A percentile compares a stretch with the other conserved stretches of the same genome.
These are phyloP conservation scores for Penicillium longicatenatum DNA, from an alignment of 495 filamentous ascomycete species.

Conservation along the genomic window DNA sequence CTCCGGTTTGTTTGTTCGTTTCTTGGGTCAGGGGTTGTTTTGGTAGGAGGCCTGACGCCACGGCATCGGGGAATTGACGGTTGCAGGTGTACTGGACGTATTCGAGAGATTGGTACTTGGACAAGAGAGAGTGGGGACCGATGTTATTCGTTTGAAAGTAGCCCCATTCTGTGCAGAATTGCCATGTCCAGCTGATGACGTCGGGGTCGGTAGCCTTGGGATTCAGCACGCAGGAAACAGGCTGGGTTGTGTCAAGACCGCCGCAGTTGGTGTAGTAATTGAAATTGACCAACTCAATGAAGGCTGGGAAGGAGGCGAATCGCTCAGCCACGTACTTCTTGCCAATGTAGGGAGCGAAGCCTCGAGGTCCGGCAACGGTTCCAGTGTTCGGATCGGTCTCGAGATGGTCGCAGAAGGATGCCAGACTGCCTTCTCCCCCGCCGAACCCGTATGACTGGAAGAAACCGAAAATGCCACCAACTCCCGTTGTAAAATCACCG, in stretches of 20 bases:
- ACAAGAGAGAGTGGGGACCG: slow-evolving; percentile 50
- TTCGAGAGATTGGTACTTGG: slow-evolving; percentile 51
- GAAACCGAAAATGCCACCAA: slow-evolving; percentile 40
- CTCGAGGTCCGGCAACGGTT: slow-evolving; percentile 28
- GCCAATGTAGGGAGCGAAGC: slow-evolving; percentile 43
- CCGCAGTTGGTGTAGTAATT: slow-evolving; percentile 45
- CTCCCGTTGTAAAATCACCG: slow-evolving; percentile 48
- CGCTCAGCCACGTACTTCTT: slow-evolving; percentile 45
- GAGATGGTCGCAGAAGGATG: slow-evolving; percentile 50
- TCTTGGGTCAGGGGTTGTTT: slow-evolving; percentile 34
- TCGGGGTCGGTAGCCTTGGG: slow-evolving; percentile 36
- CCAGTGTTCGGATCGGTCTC: slow-evolving; percentile 36
- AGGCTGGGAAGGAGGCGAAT: slow-evolving; percentile 49
- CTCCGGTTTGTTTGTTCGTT: slow-evolving; percentile 51
- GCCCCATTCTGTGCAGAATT: slow-evolving; percentile 63
- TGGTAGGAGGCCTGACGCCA: slow-evolving; percentile 47
- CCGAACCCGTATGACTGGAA: slow-evolving; percentile 54
- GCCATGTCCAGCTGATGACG: slow-evolving; percentile 58
- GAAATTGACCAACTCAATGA: slow-evolving; percentile 44
- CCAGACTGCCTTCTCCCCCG: slow-evolving; percentile 41
- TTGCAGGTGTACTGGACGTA: slow-evolving; percentile 55
- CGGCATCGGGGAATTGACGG: slow-evolving; percentile 52
- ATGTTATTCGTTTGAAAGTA: slow-evolving; percentile 57
- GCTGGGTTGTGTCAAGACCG: slow-evolving; percentile 29
- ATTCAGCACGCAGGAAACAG: slow-evolving; percentile 43